Evolutionary conservation across 2,329 filamentous ascomycete genomes (phyloP), one percentile per base, ranked within the genome.

Genomic region (Curvularia eragrostidis): DNA sequence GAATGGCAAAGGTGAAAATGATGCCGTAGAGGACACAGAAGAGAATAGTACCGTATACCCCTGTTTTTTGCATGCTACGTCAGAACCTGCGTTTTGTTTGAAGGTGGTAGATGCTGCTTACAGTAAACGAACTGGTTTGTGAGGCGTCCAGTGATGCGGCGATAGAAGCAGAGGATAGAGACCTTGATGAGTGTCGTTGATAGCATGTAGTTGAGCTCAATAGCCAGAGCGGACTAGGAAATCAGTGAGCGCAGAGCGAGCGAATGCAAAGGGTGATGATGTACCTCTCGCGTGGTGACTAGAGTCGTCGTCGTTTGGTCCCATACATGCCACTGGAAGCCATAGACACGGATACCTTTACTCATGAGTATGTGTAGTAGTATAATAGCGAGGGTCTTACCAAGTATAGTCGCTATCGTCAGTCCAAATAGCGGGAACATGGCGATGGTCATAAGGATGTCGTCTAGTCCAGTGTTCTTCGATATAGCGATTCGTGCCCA

Each of bases 391-490:
- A 30, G 12, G 8, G 7, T 48, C 67, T 46, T 60, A 74, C 73
- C 71, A 30, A 75, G 62, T 5, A 72, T 48, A 19, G 56, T 60
- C 12, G 67, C 62, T 21, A 77, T 56, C 1, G 69, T 71, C 19
- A 74, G 59, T n/a, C 72, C 75, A n/a, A 72, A 54, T 1, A 75
- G 58, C 1, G 71, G 70, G 64, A 82, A 59, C 64, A 83, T 74
- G 9, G 79, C 78, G 34, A 79, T 42, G 34, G 80, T 63, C 48
- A 83, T 80, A 10, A 84, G 64, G 18, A 77, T 58, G 63, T 84
- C 82, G 57, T 84, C 82, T 5, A 80, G 21, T 13, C 82, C 82
- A 26, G 78, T 72, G 19, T 78, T 83, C 60, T 74, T 79, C 10
- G 79, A 79, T 24, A 84, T 75, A 12, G 68, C 64, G 1, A 81